These are phyloP conservation scores for Pythium aristosporum DNA, from an alignment of 352 stramenopile genomes.

Conservation along the genomic window DNA sequence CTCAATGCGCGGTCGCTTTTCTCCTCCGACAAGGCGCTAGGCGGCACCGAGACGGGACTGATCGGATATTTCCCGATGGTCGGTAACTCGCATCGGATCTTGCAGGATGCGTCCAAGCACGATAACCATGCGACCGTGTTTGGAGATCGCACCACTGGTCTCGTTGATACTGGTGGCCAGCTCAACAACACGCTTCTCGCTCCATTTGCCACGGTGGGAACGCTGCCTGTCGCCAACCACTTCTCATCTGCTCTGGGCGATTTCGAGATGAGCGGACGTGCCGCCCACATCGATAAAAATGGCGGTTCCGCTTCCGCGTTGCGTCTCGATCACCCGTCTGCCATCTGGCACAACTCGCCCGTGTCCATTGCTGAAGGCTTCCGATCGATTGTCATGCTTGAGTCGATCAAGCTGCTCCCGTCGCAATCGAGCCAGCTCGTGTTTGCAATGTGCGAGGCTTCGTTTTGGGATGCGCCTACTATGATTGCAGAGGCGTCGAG, in stretches of 20 bases:
- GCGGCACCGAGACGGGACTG: slow-evolving; percentile 45
- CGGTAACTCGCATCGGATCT: slow-evolving; percentile 51
- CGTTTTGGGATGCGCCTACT: slow-evolving; percentile 66
- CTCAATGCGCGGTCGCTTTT: slow-evolving; percentile 10
- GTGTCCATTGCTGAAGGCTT: slow-evolving; percentile 51
- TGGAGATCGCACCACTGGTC: slow-evolving; percentile 1
- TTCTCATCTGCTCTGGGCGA: slow-evolving; percentile 21
- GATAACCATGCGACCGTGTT: slow-evolving; percentile 76
- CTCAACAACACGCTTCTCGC: slow-evolving; percentile 1
- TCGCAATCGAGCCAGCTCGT: slow-evolving; percentile 29
- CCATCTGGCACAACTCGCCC: slow-evolving; percentile 45
- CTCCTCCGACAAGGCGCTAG: slow-evolving; percentile 26
- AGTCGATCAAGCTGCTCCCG: slow-evolving; percentile 4
- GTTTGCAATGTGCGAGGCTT: slow-evolving; percentile 64
- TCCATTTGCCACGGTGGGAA: slow-evolving; percentile 11
- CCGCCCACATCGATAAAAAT: slow-evolving; percentile 9
- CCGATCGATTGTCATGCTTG: slow-evolving; percentile 42
- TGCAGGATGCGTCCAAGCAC: slow-evolving; percentile 67
- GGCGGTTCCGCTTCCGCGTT: slow-evolving; percentile 36
- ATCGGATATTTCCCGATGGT: slow-evolving; percentile 79
- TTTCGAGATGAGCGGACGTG: slow-evolving; percentile 27
- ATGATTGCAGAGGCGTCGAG: slow-evolving; percentile 40
- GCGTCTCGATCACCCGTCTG: slow-evolving; percentile 16
- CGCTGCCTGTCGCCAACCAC: slow-evolving; percentile 18
- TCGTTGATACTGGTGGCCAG: neutral